Base-by-base conservation (phyloP, 495 filamentous ascomycete species). In the Venustampulla echinocandica region DNA sequence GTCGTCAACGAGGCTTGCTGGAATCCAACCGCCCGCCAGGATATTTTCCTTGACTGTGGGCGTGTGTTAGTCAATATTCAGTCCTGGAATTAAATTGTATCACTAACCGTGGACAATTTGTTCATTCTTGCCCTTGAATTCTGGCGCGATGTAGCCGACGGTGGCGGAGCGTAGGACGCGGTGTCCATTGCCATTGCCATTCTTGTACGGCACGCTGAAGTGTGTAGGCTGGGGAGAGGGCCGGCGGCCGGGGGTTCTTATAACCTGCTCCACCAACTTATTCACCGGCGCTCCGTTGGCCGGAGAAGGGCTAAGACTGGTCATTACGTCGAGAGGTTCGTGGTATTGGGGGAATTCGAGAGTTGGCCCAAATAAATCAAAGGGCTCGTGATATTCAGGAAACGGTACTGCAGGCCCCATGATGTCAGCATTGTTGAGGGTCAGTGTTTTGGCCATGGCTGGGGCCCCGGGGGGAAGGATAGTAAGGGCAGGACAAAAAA, bases 191-290 rank as follows among this genome's bases (percentile, higher is more conserved):
- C 52, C 55, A 55, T 75, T 77, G 53, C 66, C 69, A 48, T 70
- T 70, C 55, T 74, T 72, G 37, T 69, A 68, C 44, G 77, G 82
- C n/a, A 92, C 76, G 54, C 79, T 83, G 62, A 96, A 66, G 59
- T 95, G 90, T 19, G 87, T 90, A 17, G 90, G 89, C 59, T 93
- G 87, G 5, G 92, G 92, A 13, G 92, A 96, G 4, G 92, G 89
- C 47, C 82, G 64, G 7, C 82, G 75, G 38, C 71, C 67, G 17
- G 76, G 74, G 11, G 69, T 70, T 1, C 75, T 71, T 21, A 77
- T 67, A 37, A 80, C 71, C 57, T 77, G 65, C 30, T 86, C 80
- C 10, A 85, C 66, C 1, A 46, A 6, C 33, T 44, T 46, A 19
- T 58, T 51, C 38, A 23, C 10, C 5, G 42, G 37, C n/a, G 44